Percentiles rank a stretch among this genome's conserved stretches.
These are phyloP conservation scores for Rhododendron ferrugineum DNA, from an alignment of 148 eudicot species.

Conservation along the genomic window DNA sequence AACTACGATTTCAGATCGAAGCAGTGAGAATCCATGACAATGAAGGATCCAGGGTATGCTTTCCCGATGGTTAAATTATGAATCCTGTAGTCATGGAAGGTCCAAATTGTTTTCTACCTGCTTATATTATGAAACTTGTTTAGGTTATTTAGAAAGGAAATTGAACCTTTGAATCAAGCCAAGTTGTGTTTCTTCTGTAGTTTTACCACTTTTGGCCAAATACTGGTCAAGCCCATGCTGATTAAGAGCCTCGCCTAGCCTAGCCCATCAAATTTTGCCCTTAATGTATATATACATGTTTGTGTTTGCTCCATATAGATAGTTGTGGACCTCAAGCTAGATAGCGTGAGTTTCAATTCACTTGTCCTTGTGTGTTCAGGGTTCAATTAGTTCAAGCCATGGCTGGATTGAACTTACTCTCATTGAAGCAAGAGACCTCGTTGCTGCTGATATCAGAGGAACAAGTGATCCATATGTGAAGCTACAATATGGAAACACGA, in stretches of 20 bases:
- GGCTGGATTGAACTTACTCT: constrained; percentile 78
- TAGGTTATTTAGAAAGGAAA: no score
- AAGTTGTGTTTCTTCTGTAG: no score
- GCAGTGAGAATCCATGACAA: constrained; percentile 38
- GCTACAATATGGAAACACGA: constrained; percentile 73
- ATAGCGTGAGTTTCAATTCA: not conserved
- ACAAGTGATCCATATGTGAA: constrained; percentile 95
- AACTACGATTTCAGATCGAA: constrained; percentile 73
- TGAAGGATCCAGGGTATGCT: constrained; percentile 9
- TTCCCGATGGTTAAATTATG: constrained; percentile 35
- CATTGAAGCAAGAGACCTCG: constrained; percentile 76
- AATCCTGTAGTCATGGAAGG: not conserved
- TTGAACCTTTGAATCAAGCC: no score
- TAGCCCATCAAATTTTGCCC: no score
- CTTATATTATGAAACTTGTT: no score
- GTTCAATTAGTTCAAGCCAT: constrained; percentile 28
- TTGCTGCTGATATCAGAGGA: constrained; percentile 93
- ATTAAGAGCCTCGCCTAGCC: no score
- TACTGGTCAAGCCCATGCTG: no score
- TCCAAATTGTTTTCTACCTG: no score
- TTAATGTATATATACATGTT: not conserved
- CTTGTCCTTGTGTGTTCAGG: constrained; percentile 26
- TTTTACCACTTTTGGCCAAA: no score
- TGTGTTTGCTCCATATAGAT: no score
- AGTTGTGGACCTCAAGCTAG: not conserved